These are phyloP conservation scores for Tetrapisispora phaffii DNA, from an alignment of 805 yeast genomes.

Conservation along the genomic window DNA sequence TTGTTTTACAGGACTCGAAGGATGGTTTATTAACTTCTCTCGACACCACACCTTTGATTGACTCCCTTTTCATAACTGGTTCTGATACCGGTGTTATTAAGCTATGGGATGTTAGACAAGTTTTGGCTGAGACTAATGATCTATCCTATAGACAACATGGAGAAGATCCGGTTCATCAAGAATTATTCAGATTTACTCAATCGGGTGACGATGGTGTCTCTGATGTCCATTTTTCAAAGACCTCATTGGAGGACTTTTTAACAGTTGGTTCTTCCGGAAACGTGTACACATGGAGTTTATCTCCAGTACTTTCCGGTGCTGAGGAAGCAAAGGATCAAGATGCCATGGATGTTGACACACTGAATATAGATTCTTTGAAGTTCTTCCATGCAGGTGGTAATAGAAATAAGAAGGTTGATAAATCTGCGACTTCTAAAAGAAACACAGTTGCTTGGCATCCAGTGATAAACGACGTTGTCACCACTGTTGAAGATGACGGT, in stretches of 20 bases:
- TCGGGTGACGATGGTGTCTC: slow-evolving; percentile 19
- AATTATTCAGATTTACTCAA: slow-evolving; percentile 18
- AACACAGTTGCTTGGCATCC: slow-evolving; percentile 26
- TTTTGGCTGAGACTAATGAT: slow-evolving; percentile 9
- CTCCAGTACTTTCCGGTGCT: not conserved
- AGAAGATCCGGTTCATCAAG: slow-evolving; percentile 5
- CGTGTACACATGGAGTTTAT: slow-evolving; percentile 27
- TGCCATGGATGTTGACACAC: slow-evolving; percentile 11
- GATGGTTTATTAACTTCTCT: slow-evolving; percentile 17
- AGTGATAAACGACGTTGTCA: slow-evolving; percentile 19
- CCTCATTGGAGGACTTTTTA: slow-evolving; percentile 19
- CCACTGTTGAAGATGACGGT: slow-evolving; percentile 23
- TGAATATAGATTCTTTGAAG: slow-evolving; percentile 15
- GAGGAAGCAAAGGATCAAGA: slow-evolving; percentile 4
- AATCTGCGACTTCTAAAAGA: slow-evolving; percentile 6
- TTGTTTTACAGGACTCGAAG: slow-evolving; percentile 12
- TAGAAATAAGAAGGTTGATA: slow-evolving; percentile 9
- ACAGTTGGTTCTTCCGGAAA: slow-evolving; percentile 25
- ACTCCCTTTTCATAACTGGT: slow-evolving; percentile 25
- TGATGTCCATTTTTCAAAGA: slow-evolving; percentile 18
- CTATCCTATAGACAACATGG: slow-evolving; percentile 8
- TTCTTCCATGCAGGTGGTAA: slow-evolving; percentile 27
- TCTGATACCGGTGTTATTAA: slow-evolving; percentile 22
- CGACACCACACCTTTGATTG: slow-evolving; percentile 17
- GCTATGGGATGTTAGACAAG: slow-evolving; percentile 26